Evolutionary conservation across 768 basidiomycete genomes (phyloP), one percentile per base, ranked within the genome.

Genomic region (Mycena galopus): DNA sequence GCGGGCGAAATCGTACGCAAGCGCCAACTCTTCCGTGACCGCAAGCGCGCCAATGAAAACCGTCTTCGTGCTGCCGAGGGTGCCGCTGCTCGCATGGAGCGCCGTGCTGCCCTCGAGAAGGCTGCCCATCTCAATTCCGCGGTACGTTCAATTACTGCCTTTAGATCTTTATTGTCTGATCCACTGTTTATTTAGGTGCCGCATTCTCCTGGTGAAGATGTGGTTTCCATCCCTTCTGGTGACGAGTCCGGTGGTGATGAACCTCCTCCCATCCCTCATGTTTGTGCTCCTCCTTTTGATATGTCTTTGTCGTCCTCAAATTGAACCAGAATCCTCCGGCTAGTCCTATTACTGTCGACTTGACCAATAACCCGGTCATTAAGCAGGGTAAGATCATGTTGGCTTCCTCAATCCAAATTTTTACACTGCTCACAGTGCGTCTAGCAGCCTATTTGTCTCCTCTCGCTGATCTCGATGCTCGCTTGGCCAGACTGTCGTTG

Each of bases 11-110:
- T 65, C 12, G 55, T 23, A 0, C 27, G 37, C 23, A 17, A 9
- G 3, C 53, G 65, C 10, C 65, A 65, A 29, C 65, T 65, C 23
- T 11, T 29, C 21, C 65, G 65, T 6, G 65, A 65, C 14, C 65
- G 53, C 17, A 56, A 56, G 25, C 65, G 37, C 9, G 53, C 53
- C 1, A 33, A 57, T 2, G 21, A 6, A 2, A 35, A 17, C 1
- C 35, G 53, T n/a, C 6, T 32, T 2, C 25, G 25, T 27, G 53
- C 44, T 12, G 65, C 32, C 0, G 65, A 56, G 23, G 65, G 27
- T 1, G 65, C 33, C 8, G 55, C 37, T 21, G 65, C 65, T 8
- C 65, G 65, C 17, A 37, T 53, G 2, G 44, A 39, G 9, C 35
- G 65, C 4, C 65, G 35, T n/a, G 65, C 27, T 1, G 65, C 65